Base-by-base conservation (phyloP, 345 rosid genomes). In the Conringia planisiliqua region DNA sequence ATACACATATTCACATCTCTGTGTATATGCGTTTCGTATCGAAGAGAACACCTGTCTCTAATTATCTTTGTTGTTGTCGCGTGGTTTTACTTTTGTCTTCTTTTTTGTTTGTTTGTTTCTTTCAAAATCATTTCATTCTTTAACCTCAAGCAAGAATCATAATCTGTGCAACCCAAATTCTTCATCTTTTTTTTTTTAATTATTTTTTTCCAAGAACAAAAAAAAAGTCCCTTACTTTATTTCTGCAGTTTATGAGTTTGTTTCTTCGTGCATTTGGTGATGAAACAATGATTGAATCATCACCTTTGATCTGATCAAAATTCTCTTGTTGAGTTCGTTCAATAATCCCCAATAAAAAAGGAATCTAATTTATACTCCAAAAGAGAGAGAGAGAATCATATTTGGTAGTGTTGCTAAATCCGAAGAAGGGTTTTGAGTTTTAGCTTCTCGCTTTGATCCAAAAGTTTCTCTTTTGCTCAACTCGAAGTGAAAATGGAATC, bases 121-220 rank as follows among this genome's bases (percentile, higher is more conserved):
- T 12, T 7, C 4, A 55, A 40, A 18, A 48, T 48, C 56, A 42
- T 68, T 22, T 62, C 63, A 68, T 69, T 54, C 80, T 77, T 77
- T 40, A 50, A 78, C 26, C 24, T 66, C 64, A 78, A 71, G 81
- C 73, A 72, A 78, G 77, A 78, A 72, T 78, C 70, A 50, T 4
- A 13, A 27, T 47, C 65, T 73, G 48, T 9, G 51, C 33, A 26
- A 22, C 33, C 6, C 73, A 24, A 66, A 66, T 48, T 38, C 46
- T 18, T 26, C 35, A 5, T 36, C 18, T 8, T 66, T 42, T 22
- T 18, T 6, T 72, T 22, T 18, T 6, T 72, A 22, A 20, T 16
- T 30, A 30, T n/a, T 55, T 10, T 24, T 30, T 35, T 8, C 39
- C 32, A 57, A 32, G 24, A 33, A 71, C 27, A 58, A 59, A 58